These are phyloP conservation scores for Leccinum aurantiacum DNA, from an alignment of 768 basidiomycete species.

Conservation along the genomic window DNA sequence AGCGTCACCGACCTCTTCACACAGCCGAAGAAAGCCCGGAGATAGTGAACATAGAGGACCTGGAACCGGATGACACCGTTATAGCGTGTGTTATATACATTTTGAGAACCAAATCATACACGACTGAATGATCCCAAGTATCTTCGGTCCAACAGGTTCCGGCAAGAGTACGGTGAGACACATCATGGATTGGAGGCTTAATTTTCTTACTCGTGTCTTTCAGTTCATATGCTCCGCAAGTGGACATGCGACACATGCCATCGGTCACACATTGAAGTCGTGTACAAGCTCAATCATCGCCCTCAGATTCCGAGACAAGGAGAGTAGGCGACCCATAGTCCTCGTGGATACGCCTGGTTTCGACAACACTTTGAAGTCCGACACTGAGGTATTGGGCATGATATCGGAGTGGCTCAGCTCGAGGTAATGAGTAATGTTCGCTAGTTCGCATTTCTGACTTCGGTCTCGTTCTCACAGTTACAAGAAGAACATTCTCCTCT, in stretches of 20 bases:
- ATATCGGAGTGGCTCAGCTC: slow-evolving; percentile 17
- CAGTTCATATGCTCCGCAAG: slow-evolving; percentile 15
- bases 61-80: no score
- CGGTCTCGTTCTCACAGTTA: slow-evolving; percentile 5
- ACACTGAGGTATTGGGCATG: slow-evolving; percentile 8
- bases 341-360: slow-evolving; percentile 29
- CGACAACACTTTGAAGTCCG: slow-evolving; percentile 17
- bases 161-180: slow-evolving; percentile 18
- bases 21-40: no score
- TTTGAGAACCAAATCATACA: no score
- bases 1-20: no score
- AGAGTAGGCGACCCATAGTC: slow-evolving; percentile 6
- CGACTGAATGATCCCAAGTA: slow-evolving; percentile 2
- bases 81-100: no score
- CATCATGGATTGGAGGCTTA: not conserved
- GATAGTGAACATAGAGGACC: no score
- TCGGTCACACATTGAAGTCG: slow-evolving; percentile 14
- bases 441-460: not conserved
- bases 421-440: slow-evolving; percentile 9
- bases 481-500: slow-evolving; percentile 17
- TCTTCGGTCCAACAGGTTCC: slow-evolving; percentile 23
- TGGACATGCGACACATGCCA: not conserved
- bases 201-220: not conserved
- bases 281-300: slow-evolving; percentile 7
- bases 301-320: slow-evolving; percentile 5